Percentiles rank a stretch among this genome's conserved stretches.
phyloP scores from a whole-genome alignment of 371 early-diverging fungal genomes.

The Mucor racemosus region DNA sequence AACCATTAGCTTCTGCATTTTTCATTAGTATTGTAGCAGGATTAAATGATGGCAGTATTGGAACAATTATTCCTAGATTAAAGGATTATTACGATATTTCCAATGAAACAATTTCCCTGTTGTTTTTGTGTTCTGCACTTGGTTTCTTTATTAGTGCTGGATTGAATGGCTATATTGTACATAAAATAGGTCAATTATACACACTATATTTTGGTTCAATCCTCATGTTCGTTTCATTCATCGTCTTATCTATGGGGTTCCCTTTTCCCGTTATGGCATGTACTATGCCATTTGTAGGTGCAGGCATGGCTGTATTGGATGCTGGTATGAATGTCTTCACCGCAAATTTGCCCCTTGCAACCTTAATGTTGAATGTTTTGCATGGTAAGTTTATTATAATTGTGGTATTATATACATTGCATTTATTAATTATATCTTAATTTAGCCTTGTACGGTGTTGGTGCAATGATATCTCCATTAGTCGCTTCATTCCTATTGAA shows the following conservation, averaged over 20 bases:
- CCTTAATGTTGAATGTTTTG: slow-evolving; percentile 36
- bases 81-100: slow-evolving; percentile 30
- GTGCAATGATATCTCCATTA: slow-evolving; percentile 41
- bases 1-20: slow-evolving; percentile 21
- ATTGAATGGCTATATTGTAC: slow-evolving; percentile 36
- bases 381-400: slow-evolving; percentile 31
- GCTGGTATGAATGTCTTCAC: slow-evolving; percentile 39
- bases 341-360: slow-evolving; percentile 40
- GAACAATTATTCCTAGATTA: slow-evolving; percentile 36
- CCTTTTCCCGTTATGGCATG: slow-evolving; percentile 29
- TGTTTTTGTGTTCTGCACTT: slow-evolving; percentile 31
- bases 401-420: too few relatives aligned
- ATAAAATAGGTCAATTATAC: slow-evolving; percentile 27
- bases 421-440: background rate
- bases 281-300: slow-evolving; percentile 29
- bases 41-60: slow-evolving; percentile 40
- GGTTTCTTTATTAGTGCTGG: slow-evolving; percentile 37
- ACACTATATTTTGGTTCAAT: slow-evolving; percentile 30
- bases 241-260: slow-evolving; percentile 24
- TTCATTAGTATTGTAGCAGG: slow-evolving; percentile 36
- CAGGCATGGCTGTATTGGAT: slow-evolving; percentile 34
- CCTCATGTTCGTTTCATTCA: slow-evolving; percentile 17
- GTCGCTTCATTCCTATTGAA: slow-evolving; percentile 30
- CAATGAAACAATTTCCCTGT: slow-evolving; percentile 33
- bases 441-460: slow-evolving; percentile 41